Evolutionary conservation across 2,329 filamentous ascomycete species (phyloP).

Genomic region (Alternaria sp.): DNA sequence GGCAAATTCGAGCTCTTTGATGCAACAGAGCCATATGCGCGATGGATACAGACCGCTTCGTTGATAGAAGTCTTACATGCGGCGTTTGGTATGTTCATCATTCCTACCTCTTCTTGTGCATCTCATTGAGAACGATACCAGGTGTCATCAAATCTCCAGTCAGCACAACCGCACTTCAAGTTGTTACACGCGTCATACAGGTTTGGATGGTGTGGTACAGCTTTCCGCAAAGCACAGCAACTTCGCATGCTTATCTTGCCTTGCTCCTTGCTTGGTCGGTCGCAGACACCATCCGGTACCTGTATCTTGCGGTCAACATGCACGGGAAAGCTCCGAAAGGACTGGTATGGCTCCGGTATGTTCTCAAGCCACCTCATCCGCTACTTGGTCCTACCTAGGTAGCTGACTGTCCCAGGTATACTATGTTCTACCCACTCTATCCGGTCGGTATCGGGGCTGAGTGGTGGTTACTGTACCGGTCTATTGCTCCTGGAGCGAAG

Average conservation of each 20-base stretch:
- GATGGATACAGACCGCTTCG: conserved; percentile 29
- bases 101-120: not conserved
- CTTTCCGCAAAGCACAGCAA: conserved; percentile 25
- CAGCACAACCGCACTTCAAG: conserved; percentile 29
- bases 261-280: conserved; percentile 31
- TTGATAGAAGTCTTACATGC: conserved; percentile 32
- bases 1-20: conserved; percentile 16
- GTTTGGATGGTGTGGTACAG: conserved; percentile 37
- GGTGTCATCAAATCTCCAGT: conserved; percentile 33
- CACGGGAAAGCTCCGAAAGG: conserved; percentile 18
- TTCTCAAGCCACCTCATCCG: not conserved
- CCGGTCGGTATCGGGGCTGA: conserved; percentile 34
- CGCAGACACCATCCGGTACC: conserved; percentile 29
- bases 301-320: conserved; percentile 30
- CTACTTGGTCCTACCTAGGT: not conserved
- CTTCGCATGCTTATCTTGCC: conserved; percentile 23
- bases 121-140: not conserved
- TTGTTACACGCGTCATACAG: conserved; percentile 34
- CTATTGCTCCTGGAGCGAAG: conserved; percentile 15
- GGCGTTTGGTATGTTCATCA: conserved; percentile 16
- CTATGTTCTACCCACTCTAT: conserved; percentile 36
- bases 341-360: conserved; percentile 29
- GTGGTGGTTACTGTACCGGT: conserved; percentile 33
- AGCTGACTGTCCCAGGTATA: conserved; percentile 15
- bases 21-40: conserved; percentile 16